Evolutionary conservation across 1,284 basidiomycete genomes (phyloP), one percentile per base, ranked within the genome.

Genomic region (Heterobasidion irregulare): DNA sequence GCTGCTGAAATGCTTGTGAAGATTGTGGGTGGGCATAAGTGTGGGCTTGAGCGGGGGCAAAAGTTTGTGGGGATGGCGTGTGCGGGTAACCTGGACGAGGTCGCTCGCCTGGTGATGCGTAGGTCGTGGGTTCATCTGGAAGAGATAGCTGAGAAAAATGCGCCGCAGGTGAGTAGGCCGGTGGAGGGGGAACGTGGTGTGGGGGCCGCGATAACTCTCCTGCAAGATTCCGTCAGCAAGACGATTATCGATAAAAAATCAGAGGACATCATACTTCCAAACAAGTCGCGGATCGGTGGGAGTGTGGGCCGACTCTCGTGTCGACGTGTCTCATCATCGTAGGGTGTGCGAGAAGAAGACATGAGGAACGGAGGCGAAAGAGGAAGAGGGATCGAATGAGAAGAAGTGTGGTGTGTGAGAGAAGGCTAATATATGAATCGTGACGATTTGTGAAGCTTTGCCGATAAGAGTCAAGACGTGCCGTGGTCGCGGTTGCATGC

Each of bases 241-340:
- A 49, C 15, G 47, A 36, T 8, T 15, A 8, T n/a, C 32, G 18
- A 35, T 33, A 18, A 8, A 36, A 34, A 32, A 16, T 44, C 50
- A 34, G 10, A 49, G 18, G 36, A 38, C 48, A 51, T 64, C 75
- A 65, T 55, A 85, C 87, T 79, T 71, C 79, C 74, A 64, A 90
- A 84, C 55, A 89, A 69, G 66, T 86, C 83, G 54, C 84, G 82
- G 56, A 90, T 89, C 49, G 85, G 78, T 47, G 87, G 87, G 53
- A 90, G 80, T n/a, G 80, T 85, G 54, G 84, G 83, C 51, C 84
- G 77, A 57, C 71, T 65, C 53, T 71, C 68, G 53, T 70, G 70
- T 18, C 46, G 71, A 59, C 69, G 64, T 46, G 65, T 63, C 58
- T 66, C 66, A 57, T 72, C 68, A 50, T 64, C 61, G 58, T 69